Evolutionary conservation across 371 early-diverging fungal genomes (phyloP).

Genomic region (Phascolomyces articulosus): DNA sequence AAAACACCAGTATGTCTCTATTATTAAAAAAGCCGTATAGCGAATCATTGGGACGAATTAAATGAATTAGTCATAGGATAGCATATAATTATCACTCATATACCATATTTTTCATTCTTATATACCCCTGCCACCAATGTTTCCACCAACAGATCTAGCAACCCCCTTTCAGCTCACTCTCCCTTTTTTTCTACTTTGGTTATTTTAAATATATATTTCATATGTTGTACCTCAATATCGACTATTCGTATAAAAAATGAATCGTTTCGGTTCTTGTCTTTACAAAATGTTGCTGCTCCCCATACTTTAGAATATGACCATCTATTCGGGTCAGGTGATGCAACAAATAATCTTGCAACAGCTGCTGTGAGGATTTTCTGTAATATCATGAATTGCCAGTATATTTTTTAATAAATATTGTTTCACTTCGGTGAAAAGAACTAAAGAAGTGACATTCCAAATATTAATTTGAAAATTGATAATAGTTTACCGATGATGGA

Average conservation of each 20-base stretch:
- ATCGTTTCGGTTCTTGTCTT: slow-evolving; percentile 56
- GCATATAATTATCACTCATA: no score
- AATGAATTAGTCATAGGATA: no score
- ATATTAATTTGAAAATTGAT: neutral
- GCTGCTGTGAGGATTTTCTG: slow-evolving; percentile 84
- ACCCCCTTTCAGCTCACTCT: no score
- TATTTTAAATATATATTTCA: neutral
- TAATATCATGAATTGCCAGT: neutral
- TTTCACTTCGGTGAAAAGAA: neutral
- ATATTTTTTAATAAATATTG: no score
- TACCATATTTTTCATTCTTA: no score
- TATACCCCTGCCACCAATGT: no score
- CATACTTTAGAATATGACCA: slow-evolving; percentile 79
- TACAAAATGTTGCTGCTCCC: slow-evolving; percentile 79
- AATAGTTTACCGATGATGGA: slow-evolving; percentile 36
- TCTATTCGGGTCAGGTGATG: slow-evolving; percentile 66
- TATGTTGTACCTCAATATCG: slow-evolving; percentile 63
- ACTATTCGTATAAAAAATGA: slow-evolving; percentile 78
- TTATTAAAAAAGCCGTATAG: no score
- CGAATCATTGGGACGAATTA: no score
- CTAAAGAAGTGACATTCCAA: neutral
- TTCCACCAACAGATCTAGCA: no score
- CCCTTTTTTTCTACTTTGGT: neutral
- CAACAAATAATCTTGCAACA: slow-evolving; percentile 82
- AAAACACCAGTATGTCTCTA: slow-evolving; percentile 60